A percentile compares a stretch with the other conserved stretches of the same genome.
phyloP scores from a whole-genome alignment of 768 basidiomycete species.

The Leccinum disarticulatum region DNA sequence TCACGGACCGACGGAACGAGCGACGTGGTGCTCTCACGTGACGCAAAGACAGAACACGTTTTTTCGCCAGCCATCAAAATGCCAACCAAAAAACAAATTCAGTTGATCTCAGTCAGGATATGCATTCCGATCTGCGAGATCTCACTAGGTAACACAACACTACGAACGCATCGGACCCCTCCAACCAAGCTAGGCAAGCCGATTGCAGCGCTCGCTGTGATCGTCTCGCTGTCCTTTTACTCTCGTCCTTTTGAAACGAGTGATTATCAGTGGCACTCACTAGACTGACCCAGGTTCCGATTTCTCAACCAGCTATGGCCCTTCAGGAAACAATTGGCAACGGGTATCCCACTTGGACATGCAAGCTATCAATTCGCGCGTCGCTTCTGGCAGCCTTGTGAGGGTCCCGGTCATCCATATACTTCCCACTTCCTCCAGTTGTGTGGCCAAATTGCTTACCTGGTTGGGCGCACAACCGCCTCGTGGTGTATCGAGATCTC shows the following conservation, averaged over 20 bases:
- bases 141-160: no score
- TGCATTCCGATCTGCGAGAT: no score
- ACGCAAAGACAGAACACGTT: no score
- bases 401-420: background rate
- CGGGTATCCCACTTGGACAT: background rate
- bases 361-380: background rate
- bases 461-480: constrained; percentile 22
- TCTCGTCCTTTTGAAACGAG: constrained; percentile 8
- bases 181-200: no score
- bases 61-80: no score
- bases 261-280: background rate
- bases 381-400: background rate
- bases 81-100: no score
- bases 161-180: constrained; percentile 13
- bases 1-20: no score
- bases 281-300: constrained; percentile 3
- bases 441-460: constrained; percentile 4
- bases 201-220: background rate
- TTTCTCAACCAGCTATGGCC: background rate
- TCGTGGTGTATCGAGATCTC: constrained; percentile 19
- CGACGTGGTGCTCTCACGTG: no score
- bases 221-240: constrained; percentile 7
- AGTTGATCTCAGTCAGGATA: no score
- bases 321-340: background rate
- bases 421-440: background rate